Conservation (phyloP, 108 stramenopile species). For the Mediolabrus comicus region DNA sequence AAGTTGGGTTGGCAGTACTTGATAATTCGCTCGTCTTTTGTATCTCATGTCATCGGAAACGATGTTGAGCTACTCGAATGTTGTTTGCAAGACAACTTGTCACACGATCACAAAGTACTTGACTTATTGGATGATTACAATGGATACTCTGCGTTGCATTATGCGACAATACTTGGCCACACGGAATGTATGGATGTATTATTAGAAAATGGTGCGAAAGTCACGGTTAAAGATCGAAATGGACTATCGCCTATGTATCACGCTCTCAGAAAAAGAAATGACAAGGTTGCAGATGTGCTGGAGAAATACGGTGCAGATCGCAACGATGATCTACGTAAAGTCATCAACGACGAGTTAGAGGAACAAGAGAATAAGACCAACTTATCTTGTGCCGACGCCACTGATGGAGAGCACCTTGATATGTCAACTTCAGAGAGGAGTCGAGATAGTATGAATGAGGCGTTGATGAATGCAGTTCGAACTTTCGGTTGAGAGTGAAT, state of each 20-base stretch:
- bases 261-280: slow-evolving; percentile 8
- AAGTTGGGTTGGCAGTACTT: slow-evolving; percentile 24
- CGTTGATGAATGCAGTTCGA: background rate
- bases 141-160: slow-evolving; percentile 28
- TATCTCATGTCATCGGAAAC: slow-evolving; percentile 14
- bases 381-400: background rate
- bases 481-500: background rate
- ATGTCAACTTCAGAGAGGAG: background rate
- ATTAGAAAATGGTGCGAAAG: slow-evolving; percentile 24
- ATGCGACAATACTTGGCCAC: slow-evolving; percentile 26
- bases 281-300: background rate
- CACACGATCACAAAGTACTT: background rate
- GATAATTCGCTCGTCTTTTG: slow-evolving; percentile 12
- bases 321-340: background rate
- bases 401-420: background rate
- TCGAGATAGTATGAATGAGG: background rate
- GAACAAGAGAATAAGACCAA: slow-evolving; percentile 3
- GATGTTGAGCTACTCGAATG: slow-evolving; percentile 11
- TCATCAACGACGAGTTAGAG: background rate
- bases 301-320: slow-evolving; percentile 12
- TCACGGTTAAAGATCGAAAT: slow-evolving; percentile 11
- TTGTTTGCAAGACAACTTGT: background rate
- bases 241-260: slow-evolving; percentile 33
- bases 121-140: slow-evolving; percentile 23
- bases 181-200: slow-evolving; percentile 25